Percentiles rank a stretch among this genome's conserved stretches.
Conservation (phyloP, 192 early-diverging fungal genomes). For the Radiomyces spectabilis region DNA sequence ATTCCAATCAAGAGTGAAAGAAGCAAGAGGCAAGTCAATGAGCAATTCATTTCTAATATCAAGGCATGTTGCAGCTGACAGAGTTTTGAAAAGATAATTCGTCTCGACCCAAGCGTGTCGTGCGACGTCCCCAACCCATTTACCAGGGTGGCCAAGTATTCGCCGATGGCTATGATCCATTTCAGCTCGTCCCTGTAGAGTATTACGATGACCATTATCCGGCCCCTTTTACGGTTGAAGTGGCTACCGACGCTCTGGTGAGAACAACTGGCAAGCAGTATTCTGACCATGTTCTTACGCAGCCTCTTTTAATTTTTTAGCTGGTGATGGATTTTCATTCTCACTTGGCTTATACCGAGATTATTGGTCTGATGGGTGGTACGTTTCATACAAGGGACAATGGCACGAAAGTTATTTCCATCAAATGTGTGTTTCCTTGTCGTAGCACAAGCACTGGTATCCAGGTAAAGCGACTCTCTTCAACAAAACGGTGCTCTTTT, state of each 20-base stretch:
- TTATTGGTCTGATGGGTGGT: constrained; percentile 90
- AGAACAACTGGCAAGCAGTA: no score
- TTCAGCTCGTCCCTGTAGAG: constrained; percentile 41
- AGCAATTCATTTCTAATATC: no score
- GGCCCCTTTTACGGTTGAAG: constrained; percentile 46
- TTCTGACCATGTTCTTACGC: neutral
- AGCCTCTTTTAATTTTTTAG: constrained; percentile 31
- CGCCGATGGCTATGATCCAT: constrained; percentile 42
- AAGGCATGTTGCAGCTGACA: no score
- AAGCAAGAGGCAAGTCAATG: no score
- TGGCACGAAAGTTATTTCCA: constrained; percentile 34
- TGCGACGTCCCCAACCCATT: constrained; percentile 5
- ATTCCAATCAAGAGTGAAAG: no score
- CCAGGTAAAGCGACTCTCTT: no score
- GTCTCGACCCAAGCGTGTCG: constrained; percentile 19
- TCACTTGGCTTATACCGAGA: constrained; percentile 85
- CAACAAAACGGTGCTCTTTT: no score
- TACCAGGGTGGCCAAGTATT: constrained; percentile 22
- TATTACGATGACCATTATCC: constrained; percentile 34
- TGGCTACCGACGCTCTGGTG: constrained; percentile 46
- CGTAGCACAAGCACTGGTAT: constrained; percentile 71
- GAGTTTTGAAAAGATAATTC: no score
- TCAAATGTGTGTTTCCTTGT: constrained; percentile 76
- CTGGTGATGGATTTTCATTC: constrained; percentile 90
- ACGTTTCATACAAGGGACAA: constrained; percentile 41